Evolutionary conservation across 1,284 basidiomycete genomes (phyloP).

Genomic region (Moniliella sp.): DNA sequence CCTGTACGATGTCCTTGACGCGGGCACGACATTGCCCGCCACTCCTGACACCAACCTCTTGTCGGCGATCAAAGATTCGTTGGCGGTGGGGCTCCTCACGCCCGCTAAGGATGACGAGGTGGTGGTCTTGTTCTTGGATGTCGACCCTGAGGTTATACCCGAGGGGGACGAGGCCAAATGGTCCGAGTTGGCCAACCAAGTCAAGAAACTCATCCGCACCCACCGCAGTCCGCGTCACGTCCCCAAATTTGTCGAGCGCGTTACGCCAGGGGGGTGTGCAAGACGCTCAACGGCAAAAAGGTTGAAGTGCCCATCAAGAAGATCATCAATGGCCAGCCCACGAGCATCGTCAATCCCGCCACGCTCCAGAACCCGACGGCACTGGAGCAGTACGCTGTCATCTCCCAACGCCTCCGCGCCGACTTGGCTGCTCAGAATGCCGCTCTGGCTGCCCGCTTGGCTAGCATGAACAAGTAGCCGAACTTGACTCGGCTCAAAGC

Average conservation of each 20-base stretch:
- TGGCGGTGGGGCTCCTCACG: conserved; percentile 56
- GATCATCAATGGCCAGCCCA: conserved; percentile 58
- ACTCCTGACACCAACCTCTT: conserved; percentile 3
- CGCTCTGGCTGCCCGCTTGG: too few species aligned
- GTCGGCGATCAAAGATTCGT: conserved; percentile 43
- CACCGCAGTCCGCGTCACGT: conserved; percentile 41
- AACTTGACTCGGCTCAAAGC: too few species aligned
- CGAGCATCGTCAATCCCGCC: conserved; percentile 50
- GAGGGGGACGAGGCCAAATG: conserved; percentile 40
- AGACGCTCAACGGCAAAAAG: conserved; percentile 64
- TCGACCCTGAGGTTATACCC: conserved; percentile 27
- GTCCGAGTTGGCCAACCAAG: conserved; percentile 41
- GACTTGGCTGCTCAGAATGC: too few species aligned
- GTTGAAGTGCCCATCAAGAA: conserved; percentile 66
- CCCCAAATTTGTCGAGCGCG: conserved; percentile 44
- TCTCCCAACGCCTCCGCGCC: too few species aligned
- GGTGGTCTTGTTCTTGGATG: conserved; percentile 59
- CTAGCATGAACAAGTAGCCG: too few species aligned
- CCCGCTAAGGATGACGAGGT: conserved; percentile 54
- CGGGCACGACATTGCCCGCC: conserved; percentile 10
- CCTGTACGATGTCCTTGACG: conserved; percentile 57
- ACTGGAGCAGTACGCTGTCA: conserved; percentile 48
- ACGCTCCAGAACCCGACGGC: conserved; percentile 58
- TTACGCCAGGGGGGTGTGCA: conserved; percentile 50
- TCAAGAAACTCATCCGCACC: conserved; percentile 46